These are phyloP conservation scores for Colletotrichum sp. DNA, from an alignment of 2,329 filamentous ascomycete species.

Conservation along the genomic window DNA sequence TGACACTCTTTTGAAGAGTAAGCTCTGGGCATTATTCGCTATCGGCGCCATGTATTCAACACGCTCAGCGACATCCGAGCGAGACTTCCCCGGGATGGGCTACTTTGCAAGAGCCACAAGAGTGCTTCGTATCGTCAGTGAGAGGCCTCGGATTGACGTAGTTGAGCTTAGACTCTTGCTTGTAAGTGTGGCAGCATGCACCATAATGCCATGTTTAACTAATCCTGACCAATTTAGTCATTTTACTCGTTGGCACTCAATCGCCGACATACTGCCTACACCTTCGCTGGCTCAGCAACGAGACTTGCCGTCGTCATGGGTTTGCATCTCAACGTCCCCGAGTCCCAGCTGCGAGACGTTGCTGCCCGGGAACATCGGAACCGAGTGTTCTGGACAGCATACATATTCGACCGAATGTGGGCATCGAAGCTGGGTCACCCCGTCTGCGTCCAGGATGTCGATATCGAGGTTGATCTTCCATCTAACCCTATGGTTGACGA, in stretches of 20 bases:
- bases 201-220: neutral
- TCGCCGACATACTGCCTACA: constrained; percentile 47
- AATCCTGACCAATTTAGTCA: constrained; percentile 30
- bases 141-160: constrained; percentile 46
- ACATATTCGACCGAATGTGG: constrained; percentile 51
- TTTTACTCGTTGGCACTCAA: constrained; percentile 50
- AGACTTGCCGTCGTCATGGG: constrained; percentile 48
- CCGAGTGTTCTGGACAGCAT: constrained; percentile 48
- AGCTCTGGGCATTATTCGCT: constrained; percentile 49
- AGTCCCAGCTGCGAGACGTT: constrained; percentile 43
- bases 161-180: constrained; percentile 49
- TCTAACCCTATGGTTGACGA: constrained; percentile 34
- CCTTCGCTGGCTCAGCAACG: constrained; percentile 48
- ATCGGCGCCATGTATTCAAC: constrained; percentile 51
- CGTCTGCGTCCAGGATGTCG: constrained; percentile 51
- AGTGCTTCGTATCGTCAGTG: constrained; percentile 42
- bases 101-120: constrained; percentile 47
- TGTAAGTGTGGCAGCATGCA: constrained; percentile 29
- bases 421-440: constrained; percentile 54
- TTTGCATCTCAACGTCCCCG: constrained; percentile 42
- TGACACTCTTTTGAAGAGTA: constrained; percentile 39
- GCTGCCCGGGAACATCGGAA: constrained; percentile 42
- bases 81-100: constrained; percentile 44
- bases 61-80: constrained; percentile 34
- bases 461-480: constrained; percentile 49